These are phyloP conservation scores for Leccinellum luteum DNA, from an alignment of 768 basidiomycete species.

Conservation along the genomic window DNA sequence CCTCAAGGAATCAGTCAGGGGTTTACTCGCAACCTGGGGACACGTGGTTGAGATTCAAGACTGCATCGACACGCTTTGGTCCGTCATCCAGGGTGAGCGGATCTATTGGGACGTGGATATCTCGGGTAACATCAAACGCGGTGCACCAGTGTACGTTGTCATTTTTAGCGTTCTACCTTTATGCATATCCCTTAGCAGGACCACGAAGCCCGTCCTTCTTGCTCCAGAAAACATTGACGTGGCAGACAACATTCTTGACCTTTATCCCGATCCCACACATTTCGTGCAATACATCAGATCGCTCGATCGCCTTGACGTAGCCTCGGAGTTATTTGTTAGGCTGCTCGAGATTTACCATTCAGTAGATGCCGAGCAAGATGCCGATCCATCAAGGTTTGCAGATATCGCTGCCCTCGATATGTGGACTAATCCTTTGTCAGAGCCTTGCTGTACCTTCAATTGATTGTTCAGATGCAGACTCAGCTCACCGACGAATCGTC, in stretches of 20 bases:
- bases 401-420: not conserved
- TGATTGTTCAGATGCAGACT: conserved; percentile 79
- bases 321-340: conserved; percentile 69
- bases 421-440: conserved; percentile 34
- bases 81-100: conserved; percentile 49
- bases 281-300: conserved; percentile 65
- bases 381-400: conserved; percentile 23
- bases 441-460: conserved; percentile 70
- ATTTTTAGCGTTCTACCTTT: not conserved
- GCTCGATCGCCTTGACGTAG: conserved; percentile 65
- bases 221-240: conserved; percentile 49
- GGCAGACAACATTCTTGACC: conserved; percentile 53
- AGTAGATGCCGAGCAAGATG: conserved; percentile 16
- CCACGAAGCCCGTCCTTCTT: conserved; percentile 42
- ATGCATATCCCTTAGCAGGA: conserved; percentile 2
- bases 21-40: conserved; percentile 73
- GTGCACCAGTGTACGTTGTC: conserved; percentile 41
- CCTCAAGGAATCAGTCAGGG: conserved; percentile 55
- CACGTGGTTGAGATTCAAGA: conserved; percentile 54
- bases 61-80: conserved; percentile 57
- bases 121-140: conserved; percentile 47
- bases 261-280: conserved; percentile 74
- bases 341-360: conserved; percentile 67
- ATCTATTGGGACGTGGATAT: conserved; percentile 55
- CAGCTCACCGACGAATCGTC: conserved; percentile 54